Conservation (phyloP, 2,329 filamentous ascomycete species). For the Phoma sp. region DNA sequence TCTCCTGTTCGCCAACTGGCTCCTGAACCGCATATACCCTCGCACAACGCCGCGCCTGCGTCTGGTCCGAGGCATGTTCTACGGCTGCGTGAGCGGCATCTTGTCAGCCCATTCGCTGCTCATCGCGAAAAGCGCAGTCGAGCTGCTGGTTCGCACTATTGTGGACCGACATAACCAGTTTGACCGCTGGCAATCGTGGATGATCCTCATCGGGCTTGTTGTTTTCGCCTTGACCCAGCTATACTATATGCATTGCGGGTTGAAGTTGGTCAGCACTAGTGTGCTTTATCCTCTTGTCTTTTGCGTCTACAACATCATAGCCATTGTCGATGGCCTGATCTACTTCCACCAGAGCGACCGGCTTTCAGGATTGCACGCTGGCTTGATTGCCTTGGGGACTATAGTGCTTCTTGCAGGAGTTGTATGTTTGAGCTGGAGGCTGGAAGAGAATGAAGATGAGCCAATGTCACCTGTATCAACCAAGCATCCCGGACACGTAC, state of each 20-base stretch:
- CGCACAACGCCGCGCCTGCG: slow-evolving; percentile 68
- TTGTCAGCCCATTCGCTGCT: slow-evolving; percentile 91
- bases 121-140: slow-evolving; percentile 94
- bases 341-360: slow-evolving; percentile 91
- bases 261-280: slow-evolving; percentile 94
- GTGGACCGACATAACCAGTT: slow-evolving; percentile 91
- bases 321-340: slow-evolving; percentile 94
- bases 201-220: slow-evolving; percentile 82
- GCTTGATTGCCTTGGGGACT: slow-evolving; percentile 85
- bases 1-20: slow-evolving; percentile 62
- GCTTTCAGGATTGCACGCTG: slow-evolving; percentile 75
- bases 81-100: slow-evolving; percentile 86
- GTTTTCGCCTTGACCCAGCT: slow-evolving; percentile 85
- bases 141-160: slow-evolving; percentile 86
- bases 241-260: slow-evolving; percentile 91
- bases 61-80: slow-evolving; percentile 80
- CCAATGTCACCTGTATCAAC: slow-evolving; percentile 51
- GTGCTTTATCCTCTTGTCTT: slow-evolving; percentile 97
- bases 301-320: slow-evolving; percentile 98
- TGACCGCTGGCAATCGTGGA: slow-evolving; percentile 92
- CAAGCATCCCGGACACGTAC: slow-evolving; percentile 47
- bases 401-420: slow-evolving; percentile 85
- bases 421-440: slow-evolving; percentile 88
- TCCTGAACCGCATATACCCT: slow-evolving; percentile 47
- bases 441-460: slow-evolving; percentile 75